These are phyloP conservation scores for Zalaria sp. DNA, from an alignment of 2,329 filamentous ascomycete species.

Conservation along the genomic window DNA sequence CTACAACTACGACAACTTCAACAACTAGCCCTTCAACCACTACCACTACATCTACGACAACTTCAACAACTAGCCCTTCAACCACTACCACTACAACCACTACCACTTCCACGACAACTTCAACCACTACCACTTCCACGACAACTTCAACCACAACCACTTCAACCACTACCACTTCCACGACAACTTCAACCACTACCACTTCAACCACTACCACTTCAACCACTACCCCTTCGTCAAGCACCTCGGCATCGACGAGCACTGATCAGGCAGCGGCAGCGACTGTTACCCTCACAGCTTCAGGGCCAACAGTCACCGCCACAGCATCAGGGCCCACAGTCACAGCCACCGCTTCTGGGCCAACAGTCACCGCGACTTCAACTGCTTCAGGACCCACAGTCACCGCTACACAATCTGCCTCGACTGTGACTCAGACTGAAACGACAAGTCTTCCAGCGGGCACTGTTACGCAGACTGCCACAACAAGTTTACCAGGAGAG, in stretches of 20 bases:
- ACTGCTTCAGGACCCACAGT: background rate
- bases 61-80: background rate
- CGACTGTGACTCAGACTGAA: background rate
- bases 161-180: no score
- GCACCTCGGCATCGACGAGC: background rate
- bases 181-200: no score
- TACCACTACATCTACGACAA: background rate
- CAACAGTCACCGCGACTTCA: background rate
- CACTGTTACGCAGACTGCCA: no score
- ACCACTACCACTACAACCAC: conserved; percentile 1
- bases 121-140: conserved; percentile 1
- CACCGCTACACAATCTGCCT: background rate
- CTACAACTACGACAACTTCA: background rate
- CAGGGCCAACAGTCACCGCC: background rate
- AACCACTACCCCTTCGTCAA: background rate
- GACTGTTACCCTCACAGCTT: background rate
- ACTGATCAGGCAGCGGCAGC: background rate
- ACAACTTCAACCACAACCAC: background rate
- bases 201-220: no score
- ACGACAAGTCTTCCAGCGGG: background rate
- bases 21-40: background rate
- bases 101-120: no score
- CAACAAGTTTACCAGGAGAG: no score
- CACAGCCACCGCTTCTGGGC: background rate
- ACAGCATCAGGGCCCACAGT: background rate